These are phyloP conservation scores for Smittium mucronatum DNA, from an alignment of 371 early-diverging fungal species.

Conservation along the genomic window DNA sequence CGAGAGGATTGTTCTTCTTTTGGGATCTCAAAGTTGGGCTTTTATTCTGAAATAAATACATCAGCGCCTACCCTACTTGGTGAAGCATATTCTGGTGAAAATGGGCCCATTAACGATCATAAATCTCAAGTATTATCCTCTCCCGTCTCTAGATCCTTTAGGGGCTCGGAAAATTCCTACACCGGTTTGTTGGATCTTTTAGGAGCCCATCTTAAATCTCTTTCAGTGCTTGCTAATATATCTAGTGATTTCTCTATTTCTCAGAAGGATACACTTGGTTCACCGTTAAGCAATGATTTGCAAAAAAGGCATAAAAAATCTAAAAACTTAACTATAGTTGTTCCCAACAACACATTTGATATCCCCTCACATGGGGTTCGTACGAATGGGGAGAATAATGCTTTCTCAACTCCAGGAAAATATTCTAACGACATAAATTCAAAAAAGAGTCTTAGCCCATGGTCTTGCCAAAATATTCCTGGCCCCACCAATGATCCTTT, in stretches of 20 bases:
- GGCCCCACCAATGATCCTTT: neutral
- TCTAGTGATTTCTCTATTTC: neutral
- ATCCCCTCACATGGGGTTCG: neutral
- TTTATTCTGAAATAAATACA: too few species aligned
- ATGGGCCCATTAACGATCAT: neutral
- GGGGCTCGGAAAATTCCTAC: neutral
- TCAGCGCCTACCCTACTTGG: neutral
- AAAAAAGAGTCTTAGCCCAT: neutral
- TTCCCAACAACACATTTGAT: neutral
- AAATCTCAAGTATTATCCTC: neutral
- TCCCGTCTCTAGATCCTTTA: neutral
- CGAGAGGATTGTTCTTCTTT: slow-evolving; percentile 41
- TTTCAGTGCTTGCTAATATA: neutral
- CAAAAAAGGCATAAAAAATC: neutral
- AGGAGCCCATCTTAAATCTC: neutral
- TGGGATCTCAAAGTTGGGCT: neutral
- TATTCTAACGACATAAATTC: too few species aligned
- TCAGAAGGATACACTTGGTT: neutral
- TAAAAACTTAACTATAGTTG: neutral
- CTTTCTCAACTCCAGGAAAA: too few species aligned
- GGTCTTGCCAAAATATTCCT: neutral
- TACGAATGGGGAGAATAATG: neutral
- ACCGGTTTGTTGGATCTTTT: neutral
- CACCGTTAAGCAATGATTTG: neutral
- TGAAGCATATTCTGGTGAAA: neutral